A percentile compares a stretch with the other conserved stretches of the same genome.
These are phyloP conservation scores for Colletotrichum tabaci DNA, from an alignment of 2,329 filamentous ascomycete species.

Conservation along the genomic window DNA sequence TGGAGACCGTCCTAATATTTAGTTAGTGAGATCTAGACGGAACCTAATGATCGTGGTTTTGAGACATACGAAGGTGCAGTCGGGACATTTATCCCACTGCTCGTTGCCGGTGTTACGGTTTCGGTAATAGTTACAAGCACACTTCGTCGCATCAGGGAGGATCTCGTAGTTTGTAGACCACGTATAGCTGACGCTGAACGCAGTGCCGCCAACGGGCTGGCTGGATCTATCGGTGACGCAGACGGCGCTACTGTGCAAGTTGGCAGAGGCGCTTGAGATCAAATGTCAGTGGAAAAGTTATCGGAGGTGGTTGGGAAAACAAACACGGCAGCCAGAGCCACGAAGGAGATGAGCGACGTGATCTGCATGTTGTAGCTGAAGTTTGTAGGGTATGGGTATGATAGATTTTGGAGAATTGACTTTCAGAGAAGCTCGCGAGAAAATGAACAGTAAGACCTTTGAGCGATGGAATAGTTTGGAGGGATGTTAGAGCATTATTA, in stretches of 20 bases:
- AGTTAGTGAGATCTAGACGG: neutral
- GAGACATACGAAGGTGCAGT: constrained; percentile 21
- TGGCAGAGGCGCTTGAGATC: constrained; percentile 16
- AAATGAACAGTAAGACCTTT: too few relatives aligned
- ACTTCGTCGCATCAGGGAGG: constrained; percentile 24
- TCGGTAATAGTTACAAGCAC: constrained; percentile 34
- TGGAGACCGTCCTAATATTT: constrained; percentile 17
- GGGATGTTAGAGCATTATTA: too few relatives aligned
- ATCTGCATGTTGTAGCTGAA: neutral
- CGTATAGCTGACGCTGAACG: constrained; percentile 32
- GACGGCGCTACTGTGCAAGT: constrained; percentile 18
- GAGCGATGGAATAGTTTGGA: neutral
- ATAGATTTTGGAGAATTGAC: neutral
- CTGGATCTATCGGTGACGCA: constrained; percentile 14
- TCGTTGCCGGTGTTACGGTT: constrained; percentile 41
- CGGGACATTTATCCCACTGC: constrained; percentile 41
- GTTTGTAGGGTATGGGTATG: neutral
- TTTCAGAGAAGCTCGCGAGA: too few relatives aligned
- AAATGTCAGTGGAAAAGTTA: neutral
- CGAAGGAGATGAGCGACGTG: neutral
- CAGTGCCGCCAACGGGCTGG: constrained; percentile 20
- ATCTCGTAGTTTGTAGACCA: constrained; percentile 32
- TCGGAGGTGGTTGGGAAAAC: constrained; percentile 4
- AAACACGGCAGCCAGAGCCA: constrained; percentile 10
- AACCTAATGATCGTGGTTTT: neutral